A percentile compares a stretch with the other conserved stretches of the same genome.
Evolutionary conservation across 2,329 filamentous ascomycete species (phyloP).

Genomic region (Alternaria longipes): DNA sequence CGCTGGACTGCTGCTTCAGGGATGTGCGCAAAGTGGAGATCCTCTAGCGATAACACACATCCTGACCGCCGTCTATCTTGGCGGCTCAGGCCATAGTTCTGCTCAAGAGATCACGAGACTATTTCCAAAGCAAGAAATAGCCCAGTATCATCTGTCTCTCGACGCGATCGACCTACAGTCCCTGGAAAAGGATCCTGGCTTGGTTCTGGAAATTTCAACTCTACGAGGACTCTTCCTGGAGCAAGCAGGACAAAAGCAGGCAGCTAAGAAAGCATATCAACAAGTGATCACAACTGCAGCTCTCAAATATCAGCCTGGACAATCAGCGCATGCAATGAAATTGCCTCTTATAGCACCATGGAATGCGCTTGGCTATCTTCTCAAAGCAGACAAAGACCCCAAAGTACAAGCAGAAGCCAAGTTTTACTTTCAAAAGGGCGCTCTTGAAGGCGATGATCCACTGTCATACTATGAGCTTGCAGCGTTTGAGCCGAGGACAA

Average conservation of each 20-base stretch:
- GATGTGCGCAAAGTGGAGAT: slow-evolving; percentile 41
- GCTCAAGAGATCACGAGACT: slow-evolving; percentile 27
- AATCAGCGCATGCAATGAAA: slow-evolving; percentile 33
- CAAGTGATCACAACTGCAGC: slow-evolving; percentile 30
- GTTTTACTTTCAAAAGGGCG: slow-evolving; percentile 48
- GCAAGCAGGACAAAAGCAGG: slow-evolving; percentile 29
- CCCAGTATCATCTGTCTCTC: slow-evolving; percentile 28
- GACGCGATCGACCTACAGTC: slow-evolving; percentile 28
- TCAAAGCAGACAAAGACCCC: slow-evolving; percentile 27
- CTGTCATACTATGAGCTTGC: slow-evolving; percentile 53
- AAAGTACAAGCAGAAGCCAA: slow-evolving; percentile 32
- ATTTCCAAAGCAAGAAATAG: slow-evolving; percentile 32
- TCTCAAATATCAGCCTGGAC: slow-evolving; percentile 21
- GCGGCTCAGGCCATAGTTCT: slow-evolving; percentile 14
- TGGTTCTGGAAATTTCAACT: slow-evolving; percentile 38
- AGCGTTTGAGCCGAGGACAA: slow-evolving; percentile 34
- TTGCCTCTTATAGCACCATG: slow-evolving; percentile 42
- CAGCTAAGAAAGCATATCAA: slow-evolving; percentile 35
- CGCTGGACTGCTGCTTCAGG: slow-evolving; percentile 34
- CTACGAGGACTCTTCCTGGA: slow-evolving; percentile 45
- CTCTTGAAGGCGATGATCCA: slow-evolving; percentile 54
- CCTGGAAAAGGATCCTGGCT: slow-evolving; percentile 19
- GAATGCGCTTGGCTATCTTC: slow-evolving; percentile 42
- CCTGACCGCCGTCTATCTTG: slow-evolving; percentile 37
- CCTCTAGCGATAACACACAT: slow-evolving; percentile 41